Evolutionary conservation across 495 filamentous ascomycete species (phyloP).

Genomic region (Glonium stellatum): DNA sequence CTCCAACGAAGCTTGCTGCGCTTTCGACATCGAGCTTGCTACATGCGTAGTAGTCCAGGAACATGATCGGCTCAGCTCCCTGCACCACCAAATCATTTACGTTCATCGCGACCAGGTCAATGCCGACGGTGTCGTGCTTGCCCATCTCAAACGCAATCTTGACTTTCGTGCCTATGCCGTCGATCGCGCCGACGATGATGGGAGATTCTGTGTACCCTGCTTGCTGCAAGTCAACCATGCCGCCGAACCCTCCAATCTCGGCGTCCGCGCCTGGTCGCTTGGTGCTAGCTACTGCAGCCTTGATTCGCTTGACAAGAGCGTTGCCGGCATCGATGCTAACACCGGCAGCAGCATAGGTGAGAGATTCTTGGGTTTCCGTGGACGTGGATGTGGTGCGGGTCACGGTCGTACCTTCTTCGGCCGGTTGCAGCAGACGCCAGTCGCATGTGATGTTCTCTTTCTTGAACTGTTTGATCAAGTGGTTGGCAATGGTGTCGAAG

Average conservation of each 20-base stretch:
- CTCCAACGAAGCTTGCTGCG: conserved; percentile 76
- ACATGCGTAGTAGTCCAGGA: conserved; percentile 94
- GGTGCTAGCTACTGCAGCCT: conserved; percentile 71
- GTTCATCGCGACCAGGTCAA: conserved; percentile 97
- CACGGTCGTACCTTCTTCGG: conserved; percentile 72
- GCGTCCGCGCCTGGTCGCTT: conserved; percentile 77
- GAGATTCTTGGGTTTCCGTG: conserved; percentile 23
- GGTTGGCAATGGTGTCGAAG: conserved; percentile 74
- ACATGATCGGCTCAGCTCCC: conserved; percentile 86
- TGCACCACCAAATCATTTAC: conserved; percentile 96
- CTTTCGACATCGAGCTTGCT: conserved; percentile 68
- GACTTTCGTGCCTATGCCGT: conserved; percentile 94
- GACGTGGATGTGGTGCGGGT: conserved; percentile 21
- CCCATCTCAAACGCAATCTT: conserved; percentile 83
- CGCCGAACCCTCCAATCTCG: conserved; percentile 91
- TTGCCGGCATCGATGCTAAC: conserved; percentile 92
- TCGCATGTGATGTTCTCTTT: conserved; percentile 67
- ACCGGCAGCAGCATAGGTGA: conserved; percentile 90
- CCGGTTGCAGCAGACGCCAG: conserved; percentile 84
- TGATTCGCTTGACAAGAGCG: conserved; percentile 82
- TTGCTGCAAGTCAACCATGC: conserved; percentile 70
- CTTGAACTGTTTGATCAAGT: conserved; percentile 62
- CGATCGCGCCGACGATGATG: conserved; percentile 80
- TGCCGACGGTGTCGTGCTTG: conserved; percentile 84
- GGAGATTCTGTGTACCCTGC: conserved; percentile 71